Evolutionary conservation across 2,329 filamentous ascomycete genomes (phyloP), one percentile per base, ranked within the genome.

Genomic region (Ceratocystis variospora): DNA sequence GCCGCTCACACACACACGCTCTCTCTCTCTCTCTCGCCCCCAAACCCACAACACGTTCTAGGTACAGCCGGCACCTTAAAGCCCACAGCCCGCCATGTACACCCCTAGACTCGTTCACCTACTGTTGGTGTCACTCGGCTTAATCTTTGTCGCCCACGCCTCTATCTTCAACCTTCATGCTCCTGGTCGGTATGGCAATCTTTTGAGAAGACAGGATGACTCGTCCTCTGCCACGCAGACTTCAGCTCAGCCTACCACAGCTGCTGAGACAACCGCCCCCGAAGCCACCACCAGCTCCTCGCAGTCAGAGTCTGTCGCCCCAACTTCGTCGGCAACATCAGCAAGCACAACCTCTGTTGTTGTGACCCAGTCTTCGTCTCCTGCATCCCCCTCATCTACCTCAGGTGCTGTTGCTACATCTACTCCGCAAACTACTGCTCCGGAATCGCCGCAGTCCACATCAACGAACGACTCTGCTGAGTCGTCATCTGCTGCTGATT

Each of bases 111-210:
- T 79, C 62, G 68, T 81, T 44, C 75, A 78, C 71, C 72, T 83
- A 68, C 73, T 83, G 66, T 71, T 82, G 69, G 73, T 81, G 70
- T 79, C 78, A 55, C 74, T 83, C 63, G 79, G 79, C 55, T 72
- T 80, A 67, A 69, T 78, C 65, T 76, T 75, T 59, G 74, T 79
- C 46, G 78, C 78, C 57, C 79, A 82, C 70, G 81, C 76, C 63
- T 72, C 73, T 33, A 72, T 71, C 70, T 67, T 73, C 68, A 69
- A 75, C 69, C 41, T 69, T 66, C 61, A 57, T 33, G 53, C 61
- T 19, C 63, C 65, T 10, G 53, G 67, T 17, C 62, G 65, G 17
- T 61, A 68, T 50, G 45, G 64, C 50, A 61, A 64, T 19, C 65
- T 62, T 61, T 63, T 63, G 50, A 57, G 63, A 62, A 53, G 67